Evolutionary conservation across 768 basidiomycete genomes (phyloP).

Genomic region (Naganishia vishniacii): DNA sequence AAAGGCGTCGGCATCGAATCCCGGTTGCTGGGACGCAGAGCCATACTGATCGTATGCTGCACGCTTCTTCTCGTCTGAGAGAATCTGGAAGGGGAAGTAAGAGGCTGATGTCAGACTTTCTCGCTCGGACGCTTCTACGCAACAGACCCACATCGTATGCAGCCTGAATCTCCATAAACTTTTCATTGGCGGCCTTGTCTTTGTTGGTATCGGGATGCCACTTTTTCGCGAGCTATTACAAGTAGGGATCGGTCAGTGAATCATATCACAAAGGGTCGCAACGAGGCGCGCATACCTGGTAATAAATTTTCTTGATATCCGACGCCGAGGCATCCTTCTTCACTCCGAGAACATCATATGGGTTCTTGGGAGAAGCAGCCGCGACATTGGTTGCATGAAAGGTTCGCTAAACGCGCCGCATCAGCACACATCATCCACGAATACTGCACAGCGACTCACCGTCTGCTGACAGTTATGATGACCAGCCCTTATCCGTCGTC

Average conservation of each 20-base stretch:
- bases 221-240: constrained; percentile 72
- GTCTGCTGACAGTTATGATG: neutral
- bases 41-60: constrained; percentile 88
- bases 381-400: constrained; percentile 13
- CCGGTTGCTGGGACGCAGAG: constrained; percentile 81
- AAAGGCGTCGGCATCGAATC: constrained; percentile 87
- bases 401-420: neutral
- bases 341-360: constrained; percentile 87
- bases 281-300: constrained; percentile 60
- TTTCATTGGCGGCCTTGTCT: constrained; percentile 79
- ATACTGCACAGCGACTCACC: neutral
- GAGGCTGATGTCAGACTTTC: neutral
- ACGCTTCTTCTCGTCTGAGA: constrained; percentile 92
- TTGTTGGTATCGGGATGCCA: constrained; percentile 97
- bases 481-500: neutral
- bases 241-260: constrained; percentile 15
- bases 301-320: constrained; percentile 97
- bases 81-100: constrained; percentile 55
- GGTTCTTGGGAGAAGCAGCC: constrained; percentile 57
- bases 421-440: too few relatives aligned
- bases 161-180: constrained; percentile 92
- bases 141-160: constrained; percentile 94
- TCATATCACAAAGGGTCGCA: too few relatives aligned
- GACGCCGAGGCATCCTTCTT: constrained; percentile 70
- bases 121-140: too few relatives aligned